Evolutionary conservation across 352 stramenopile genomes (phyloP), one percentile per base, ranked within the genome.

Genomic region (Saprolegnia diclina): DNA sequence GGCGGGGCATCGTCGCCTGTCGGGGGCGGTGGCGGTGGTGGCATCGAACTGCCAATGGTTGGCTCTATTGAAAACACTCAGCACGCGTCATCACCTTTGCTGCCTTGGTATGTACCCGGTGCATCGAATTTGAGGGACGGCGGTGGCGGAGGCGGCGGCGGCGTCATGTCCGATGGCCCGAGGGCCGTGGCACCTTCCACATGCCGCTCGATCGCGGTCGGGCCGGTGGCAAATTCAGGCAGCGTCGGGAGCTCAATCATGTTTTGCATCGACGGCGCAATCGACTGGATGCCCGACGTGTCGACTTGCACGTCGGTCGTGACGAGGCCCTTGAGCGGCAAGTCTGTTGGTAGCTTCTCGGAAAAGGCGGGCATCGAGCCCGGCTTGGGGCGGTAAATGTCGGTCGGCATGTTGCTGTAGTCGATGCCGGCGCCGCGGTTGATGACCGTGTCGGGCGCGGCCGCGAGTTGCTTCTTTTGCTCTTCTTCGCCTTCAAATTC

Each of bases 401-500:
- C 22, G 13, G 29, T 45, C 9, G 63, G 63, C 42, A 52, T 52
- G 63, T 61, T 69, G 22, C 42, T 69, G 44, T 52, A 52, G 26
- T 69, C 63, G 29, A 69, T 61, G 45, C 63, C 63, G 11, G 92
- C 81, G 56, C 92, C 87, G 71, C 87, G 83, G 40, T 92, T 86
- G 61, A 90, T 81, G 22, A 95, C 76, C 11, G 87, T 93, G 42
- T 85, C 83, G 10, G 87, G 87, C 10, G 87, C 87, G 19, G 82
- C 87, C 0, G 87, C 87, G 64, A 95, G 65, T 65, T 92, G 78
- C 66, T 95, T 95, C 24, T 77, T 80, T 54, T 88, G 88, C 71
- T 95, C 87, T 38, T 95, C 87, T 76, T 95, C 87, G 56, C 92
- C 87, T 71, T 92, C 85, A 35, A 90, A 92, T 71, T 95, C 87